A percentile compares a stretch with the other conserved stretches of the same genome.
Evolutionary conservation across 768 basidiomycete genomes (phyloP).

Genomic region (Amanita pallidorosea): DNA sequence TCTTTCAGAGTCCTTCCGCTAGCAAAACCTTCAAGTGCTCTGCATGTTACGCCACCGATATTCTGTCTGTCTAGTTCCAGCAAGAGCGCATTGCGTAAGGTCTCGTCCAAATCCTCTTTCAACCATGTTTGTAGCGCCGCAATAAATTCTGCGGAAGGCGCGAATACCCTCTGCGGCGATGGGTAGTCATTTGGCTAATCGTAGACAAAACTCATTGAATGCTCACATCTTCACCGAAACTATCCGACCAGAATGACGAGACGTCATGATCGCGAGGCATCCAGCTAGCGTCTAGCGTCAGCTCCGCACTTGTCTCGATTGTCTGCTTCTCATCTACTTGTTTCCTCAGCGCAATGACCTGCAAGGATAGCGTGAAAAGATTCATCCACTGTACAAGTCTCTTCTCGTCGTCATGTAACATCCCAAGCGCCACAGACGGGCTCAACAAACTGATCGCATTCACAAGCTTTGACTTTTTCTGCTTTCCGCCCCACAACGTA

Average conservation of each 20-base stretch:
- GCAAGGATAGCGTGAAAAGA: slow-evolving; percentile 10
- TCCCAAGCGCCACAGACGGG: slow-evolving; percentile 11
- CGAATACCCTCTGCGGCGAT: not conserved
- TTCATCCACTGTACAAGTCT: slow-evolving; percentile 14
- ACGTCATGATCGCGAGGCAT: slow-evolving; percentile 8
- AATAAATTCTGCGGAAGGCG: not conserved
- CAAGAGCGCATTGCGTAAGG: slow-evolving; percentile 3
- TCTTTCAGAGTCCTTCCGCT: slow-evolving; percentile 9
- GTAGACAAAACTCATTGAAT: not conserved
- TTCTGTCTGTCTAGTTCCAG: slow-evolving; percentile 11
- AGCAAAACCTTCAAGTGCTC: slow-evolving; percentile 10
- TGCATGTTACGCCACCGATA: slow-evolving; percentile 14
- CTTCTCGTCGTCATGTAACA: slow-evolving; percentile 14
- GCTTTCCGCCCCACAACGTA: slow-evolving; percentile 8
- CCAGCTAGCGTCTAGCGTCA: slow-evolving; percentile 8
- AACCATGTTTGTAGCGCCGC: slow-evolving; percentile 9
- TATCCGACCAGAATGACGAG: slow-evolving; percentile 14
- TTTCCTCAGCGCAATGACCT: not conserved
- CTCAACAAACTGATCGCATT: slow-evolving; percentile 11
- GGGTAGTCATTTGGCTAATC: slow-evolving; percentile 1
- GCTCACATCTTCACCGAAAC: slow-evolving; percentile 15
- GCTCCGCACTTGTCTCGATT: no score
- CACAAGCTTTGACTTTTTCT: slow-evolving; percentile 5
- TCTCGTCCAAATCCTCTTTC: slow-evolving; percentile 9
- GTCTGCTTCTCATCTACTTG: not conserved